A percentile compares a stretch with the other conserved stretches of the same genome.
These are phyloP conservation scores for Hortiboletus campestris DNA, from an alignment of 768 basidiomycete species.

Conservation along the genomic window DNA sequence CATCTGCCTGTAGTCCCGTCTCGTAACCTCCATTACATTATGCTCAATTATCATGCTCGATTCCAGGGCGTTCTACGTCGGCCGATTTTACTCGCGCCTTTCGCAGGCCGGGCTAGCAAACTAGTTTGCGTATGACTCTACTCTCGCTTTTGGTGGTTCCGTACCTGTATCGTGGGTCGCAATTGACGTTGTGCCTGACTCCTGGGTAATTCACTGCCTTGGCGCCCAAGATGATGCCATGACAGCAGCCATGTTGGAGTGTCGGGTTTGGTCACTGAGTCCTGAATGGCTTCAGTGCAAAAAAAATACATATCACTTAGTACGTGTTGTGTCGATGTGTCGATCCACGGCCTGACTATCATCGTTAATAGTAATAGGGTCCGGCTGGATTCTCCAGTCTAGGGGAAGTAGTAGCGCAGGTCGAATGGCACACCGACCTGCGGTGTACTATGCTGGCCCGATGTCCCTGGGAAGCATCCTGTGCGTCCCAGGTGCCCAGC, in stretches of 20 bases:
- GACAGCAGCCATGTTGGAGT: constrained; percentile 26
- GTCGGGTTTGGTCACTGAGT: constrained; percentile 29
- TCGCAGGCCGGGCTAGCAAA: constrained; percentile 31
- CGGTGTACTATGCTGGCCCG: constrained; percentile 30
- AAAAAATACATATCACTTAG: constrained; percentile 9
- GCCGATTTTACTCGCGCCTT: constrained; percentile 28
- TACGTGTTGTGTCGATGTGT: too few species aligned
- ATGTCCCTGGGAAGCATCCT: constrained; percentile 26
- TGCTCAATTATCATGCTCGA: not conserved
- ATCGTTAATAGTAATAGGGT: too few species aligned
- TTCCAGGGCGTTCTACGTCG: constrained; percentile 27
- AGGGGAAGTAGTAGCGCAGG: constrained; percentile 21
- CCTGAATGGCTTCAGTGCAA: constrained; percentile 24
- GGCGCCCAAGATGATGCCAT: constrained; percentile 30
- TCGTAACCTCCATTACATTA: constrained; percentile 8
- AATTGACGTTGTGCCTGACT: constrained; percentile 28
- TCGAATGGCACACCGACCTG: constrained; percentile 21
- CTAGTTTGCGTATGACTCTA: constrained; percentile 22
- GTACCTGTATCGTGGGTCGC: constrained; percentile 28
- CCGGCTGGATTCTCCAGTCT: constrained; percentile 14
- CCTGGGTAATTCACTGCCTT: constrained; percentile 30
- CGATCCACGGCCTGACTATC: too few species aligned
- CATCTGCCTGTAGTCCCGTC: constrained; percentile 24
- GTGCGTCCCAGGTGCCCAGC: constrained; percentile 15
- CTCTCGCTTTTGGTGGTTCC: constrained; percentile 35